Evolutionary conservation across 495 filamentous ascomycete species (phyloP).

Genomic region (Amniculicola lignicola): DNA sequence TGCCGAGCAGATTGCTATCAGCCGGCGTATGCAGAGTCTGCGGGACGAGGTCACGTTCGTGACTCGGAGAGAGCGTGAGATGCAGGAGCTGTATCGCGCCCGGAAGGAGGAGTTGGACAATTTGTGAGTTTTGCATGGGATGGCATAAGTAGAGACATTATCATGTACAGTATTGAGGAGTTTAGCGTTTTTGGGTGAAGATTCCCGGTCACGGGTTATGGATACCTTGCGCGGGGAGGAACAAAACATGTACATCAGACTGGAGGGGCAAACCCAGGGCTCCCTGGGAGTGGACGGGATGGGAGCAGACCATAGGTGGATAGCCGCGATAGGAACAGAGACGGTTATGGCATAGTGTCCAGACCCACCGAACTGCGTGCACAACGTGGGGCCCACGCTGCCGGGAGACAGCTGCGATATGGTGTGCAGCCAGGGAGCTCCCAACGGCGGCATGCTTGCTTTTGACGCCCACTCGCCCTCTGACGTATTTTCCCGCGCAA

Average conservation of each 20-base stretch:
- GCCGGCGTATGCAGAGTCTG: slow-evolving; percentile 67
- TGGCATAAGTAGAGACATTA: too few relatives aligned
- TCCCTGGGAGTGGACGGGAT: too few relatives aligned
- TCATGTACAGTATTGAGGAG: too few relatives aligned
- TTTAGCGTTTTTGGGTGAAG: too few relatives aligned
- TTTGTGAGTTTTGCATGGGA: slow-evolving; percentile 43
- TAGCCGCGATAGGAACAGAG: too few relatives aligned
- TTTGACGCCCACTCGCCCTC: not conserved
- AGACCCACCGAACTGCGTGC: too few relatives aligned
- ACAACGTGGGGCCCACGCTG: slow-evolving; percentile 20
- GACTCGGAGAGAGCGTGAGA: slow-evolving; percentile 78
- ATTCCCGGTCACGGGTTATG: too few relatives aligned
- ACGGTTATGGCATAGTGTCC: too few relatives aligned
- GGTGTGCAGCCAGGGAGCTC: not conserved
- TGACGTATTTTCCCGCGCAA: not conserved
- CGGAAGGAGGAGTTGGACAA: slow-evolving; percentile 74
- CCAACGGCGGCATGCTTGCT: not conserved
- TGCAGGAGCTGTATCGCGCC: slow-evolving; percentile 77
- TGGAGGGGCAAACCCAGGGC: too few relatives aligned
- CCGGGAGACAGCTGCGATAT: not conserved
- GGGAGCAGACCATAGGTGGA: too few relatives aligned
- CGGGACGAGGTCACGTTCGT: slow-evolving; percentile 81
- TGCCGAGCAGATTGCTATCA: slow-evolving; percentile 72
- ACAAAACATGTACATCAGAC: too few relatives aligned
- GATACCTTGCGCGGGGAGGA: too few relatives aligned